Evolutionary conservation across 148 eudicot genomes (phyloP), one percentile per base, ranked within the genome.

Genomic region (Nepenthes mirabilis): DNA sequence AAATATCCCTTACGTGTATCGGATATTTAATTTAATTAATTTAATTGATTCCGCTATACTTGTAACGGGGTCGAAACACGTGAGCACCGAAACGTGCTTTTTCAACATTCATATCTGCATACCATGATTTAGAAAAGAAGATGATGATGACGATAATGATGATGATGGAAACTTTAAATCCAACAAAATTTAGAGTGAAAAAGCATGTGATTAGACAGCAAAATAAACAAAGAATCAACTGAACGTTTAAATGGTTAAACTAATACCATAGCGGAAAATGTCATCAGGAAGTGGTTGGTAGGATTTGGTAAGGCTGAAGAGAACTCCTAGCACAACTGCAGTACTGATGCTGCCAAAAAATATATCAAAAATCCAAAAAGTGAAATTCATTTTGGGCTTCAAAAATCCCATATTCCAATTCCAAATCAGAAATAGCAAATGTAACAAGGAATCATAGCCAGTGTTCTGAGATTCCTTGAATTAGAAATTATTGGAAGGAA

Each of bases 271-370:
- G 65, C 91, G 81, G 63, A 75, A 93, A 35, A 88, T 62, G 68
- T 91, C 98, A 65, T 80, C 96, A 34, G 94, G 88, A 59, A 80
- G 83, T 66, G 90, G 93, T 65, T 76, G 73, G 65, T 74, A 84
- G 35, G 83, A 80, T 67, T 84, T 79, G 35, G 96, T 86, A 61
- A 93, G 73, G 57, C 81, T 82, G 67, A 80, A 89, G 63, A 93
- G 79, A 57, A 86, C 87, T 48, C 66, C 82, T 40, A 93, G 79
- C 55, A 93, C 85, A 74, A 68, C 95, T 59, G 75, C 80, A 65
- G 95, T 90, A 23, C 83, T 67, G 56, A 86, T 68, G 47, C 97
- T 90, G 76, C 45, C 34, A 61, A 56, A 40, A 49, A n/a, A 49
- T 11, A 10, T 2, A 10, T n/a, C 3, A 10, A 2, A 6, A 11